Conservation (phyloP, 306 rosid species). For the Medicago lupulina region DNA sequence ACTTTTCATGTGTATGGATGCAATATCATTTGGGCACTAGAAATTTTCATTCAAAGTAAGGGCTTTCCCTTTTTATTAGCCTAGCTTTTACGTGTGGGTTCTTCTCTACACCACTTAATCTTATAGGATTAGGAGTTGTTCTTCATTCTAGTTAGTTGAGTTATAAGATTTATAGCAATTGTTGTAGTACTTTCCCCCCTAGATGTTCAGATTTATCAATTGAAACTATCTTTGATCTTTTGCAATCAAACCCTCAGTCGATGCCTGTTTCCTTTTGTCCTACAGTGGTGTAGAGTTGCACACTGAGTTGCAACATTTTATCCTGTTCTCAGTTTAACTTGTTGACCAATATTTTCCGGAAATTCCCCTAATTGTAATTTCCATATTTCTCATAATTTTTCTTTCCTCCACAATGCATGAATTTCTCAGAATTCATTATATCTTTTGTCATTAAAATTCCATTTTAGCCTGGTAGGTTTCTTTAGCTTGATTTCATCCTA, state of each 20-base stretch:
- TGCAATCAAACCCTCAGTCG: slow-evolving; percentile 22
- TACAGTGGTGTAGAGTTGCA: background rate
- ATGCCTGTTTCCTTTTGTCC: background rate
- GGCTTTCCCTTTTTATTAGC: slow-evolving; percentile 9
- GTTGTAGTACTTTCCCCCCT: background rate
- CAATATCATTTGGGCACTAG: background rate
- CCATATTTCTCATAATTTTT: background rate
- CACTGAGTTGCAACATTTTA: background rate
- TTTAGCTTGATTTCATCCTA: slow-evolving; percentile 14
- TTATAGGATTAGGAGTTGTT: slow-evolving; percentile 11
- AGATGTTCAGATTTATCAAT: slow-evolving; percentile 3
- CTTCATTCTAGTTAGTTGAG: background rate
- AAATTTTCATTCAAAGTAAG: background rate
- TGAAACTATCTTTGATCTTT: background rate
- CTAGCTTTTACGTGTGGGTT: background rate
- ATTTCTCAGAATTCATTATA: slow-evolving; percentile 1
- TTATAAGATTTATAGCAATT: background rate
- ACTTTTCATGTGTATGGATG: slow-evolving; percentile 4
- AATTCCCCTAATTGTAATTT: background rate
- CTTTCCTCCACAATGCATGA: slow-evolving; percentile 15
- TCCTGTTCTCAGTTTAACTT: slow-evolving; percentile 8
- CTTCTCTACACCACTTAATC: slow-evolving; percentile 1
- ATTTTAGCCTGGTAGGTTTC: background rate
- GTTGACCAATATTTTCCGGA: background rate
- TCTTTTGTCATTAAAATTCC: background rate